These are phyloP conservation scores for Polytrichum commune DNA, from an alignment of 225 moss, liverwort and hornwort genomes.

Conservation along the genomic window DNA sequence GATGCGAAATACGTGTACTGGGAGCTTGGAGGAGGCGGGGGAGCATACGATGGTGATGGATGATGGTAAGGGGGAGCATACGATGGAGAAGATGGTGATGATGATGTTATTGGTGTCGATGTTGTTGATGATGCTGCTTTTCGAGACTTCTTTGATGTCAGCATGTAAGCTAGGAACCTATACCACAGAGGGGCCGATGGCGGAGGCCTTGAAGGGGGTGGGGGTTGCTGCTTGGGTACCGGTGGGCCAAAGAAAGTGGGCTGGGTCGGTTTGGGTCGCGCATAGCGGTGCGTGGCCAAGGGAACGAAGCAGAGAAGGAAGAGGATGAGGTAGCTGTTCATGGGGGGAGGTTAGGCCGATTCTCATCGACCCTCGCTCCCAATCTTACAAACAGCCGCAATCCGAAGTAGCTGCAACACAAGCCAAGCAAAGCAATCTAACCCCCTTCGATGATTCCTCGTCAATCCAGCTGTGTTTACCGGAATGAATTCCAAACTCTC, in stretches of 20 bases:
- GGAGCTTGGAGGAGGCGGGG: conserved; percentile 36
- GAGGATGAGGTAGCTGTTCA: conserved; percentile 62
- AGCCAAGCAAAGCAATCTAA: too few relatives aligned
- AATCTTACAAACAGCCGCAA: too few relatives aligned
- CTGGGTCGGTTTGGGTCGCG: conserved; percentile 24
- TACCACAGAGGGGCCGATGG: conserved; percentile 27
- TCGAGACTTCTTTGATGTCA: conserved; percentile 3
- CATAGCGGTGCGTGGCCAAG: conserved; percentile 48
- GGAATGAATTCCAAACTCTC: too few relatives aligned
- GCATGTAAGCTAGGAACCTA: conserved; percentile 30
- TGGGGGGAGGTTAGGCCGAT: conserved; percentile 30
- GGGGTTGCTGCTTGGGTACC: conserved; percentile 6
- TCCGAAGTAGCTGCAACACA: too few relatives aligned
- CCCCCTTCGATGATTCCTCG: too few relatives aligned
- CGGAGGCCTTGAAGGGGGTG: conserved; percentile 5
- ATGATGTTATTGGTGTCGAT: background rate
- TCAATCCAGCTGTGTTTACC: too few relatives aligned
- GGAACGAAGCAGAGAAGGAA: conserved; percentile 58
- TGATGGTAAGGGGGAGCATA: too few relatives aligned
- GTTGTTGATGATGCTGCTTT: too few relatives aligned
- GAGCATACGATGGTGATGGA: background rate
- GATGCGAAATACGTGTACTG: conserved; percentile 36
- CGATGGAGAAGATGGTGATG: conserved; percentile 15
- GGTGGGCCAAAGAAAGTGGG: conserved; percentile 4
- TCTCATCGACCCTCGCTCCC: too few relatives aligned